phyloP scores from a whole-genome alignment of 352 stramenopile genomes.

The Plasmopara muralis region DNA sequence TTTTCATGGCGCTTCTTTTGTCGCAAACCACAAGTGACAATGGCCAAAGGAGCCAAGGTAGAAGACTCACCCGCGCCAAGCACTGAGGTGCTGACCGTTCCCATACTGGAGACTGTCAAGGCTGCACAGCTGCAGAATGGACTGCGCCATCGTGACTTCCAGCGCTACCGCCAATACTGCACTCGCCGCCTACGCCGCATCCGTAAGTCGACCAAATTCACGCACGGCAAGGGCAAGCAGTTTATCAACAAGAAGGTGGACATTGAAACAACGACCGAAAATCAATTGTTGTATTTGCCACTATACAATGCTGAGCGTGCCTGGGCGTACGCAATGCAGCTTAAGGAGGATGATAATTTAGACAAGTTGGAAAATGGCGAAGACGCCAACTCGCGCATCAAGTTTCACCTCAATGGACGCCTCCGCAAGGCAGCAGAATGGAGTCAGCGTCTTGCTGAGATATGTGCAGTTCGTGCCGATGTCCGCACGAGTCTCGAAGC shows the following conservation, averaged over 20 bases:
- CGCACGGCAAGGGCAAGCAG: constrained; percentile 80
- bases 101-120: constrained; percentile 84
- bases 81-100: constrained; percentile 40
- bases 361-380: constrained; percentile 82
- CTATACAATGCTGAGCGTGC: constrained; percentile 88
- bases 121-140: constrained; percentile 87
- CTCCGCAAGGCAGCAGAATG: constrained; percentile 85
- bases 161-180: constrained; percentile 89
- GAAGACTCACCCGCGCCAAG: constrained; percentile 24
- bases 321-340: constrained; percentile 89
- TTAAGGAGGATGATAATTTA: constrained; percentile 85
- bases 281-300: constrained; percentile 74
- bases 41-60: constrained; percentile 27
- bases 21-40: constrained; percentile 10
- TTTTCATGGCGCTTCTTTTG: not conserved
- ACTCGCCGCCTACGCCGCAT: constrained; percentile 77
- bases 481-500: constrained; percentile 85
- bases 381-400: constrained; percentile 83
- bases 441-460: constrained; percentile 70
- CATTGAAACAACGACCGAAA: constrained; percentile 59
- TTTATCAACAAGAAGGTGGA: constrained; percentile 84
- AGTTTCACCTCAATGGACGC: constrained; percentile 83
- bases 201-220: constrained; percentile 85
- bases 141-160: constrained; percentile 86
- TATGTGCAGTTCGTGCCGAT: constrained; percentile 75